Conservation (phyloP, 352 stramenopile species). For the Aphanomyces stellatus region DNA sequence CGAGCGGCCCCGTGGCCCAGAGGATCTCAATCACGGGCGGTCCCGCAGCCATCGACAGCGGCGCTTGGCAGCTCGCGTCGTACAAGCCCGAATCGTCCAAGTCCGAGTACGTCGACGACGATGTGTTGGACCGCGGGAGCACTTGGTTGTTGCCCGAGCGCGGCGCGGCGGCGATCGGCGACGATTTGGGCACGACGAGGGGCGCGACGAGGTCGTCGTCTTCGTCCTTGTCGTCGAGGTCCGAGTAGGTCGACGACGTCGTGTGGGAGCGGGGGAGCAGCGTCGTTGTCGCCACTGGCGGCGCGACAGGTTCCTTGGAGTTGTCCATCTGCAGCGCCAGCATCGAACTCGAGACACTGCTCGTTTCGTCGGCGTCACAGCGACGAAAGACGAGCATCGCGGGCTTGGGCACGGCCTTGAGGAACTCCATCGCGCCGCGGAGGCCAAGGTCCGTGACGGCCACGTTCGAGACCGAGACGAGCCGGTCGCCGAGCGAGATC, state of each 20-base stretch:
- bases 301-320: no score
- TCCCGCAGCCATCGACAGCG: neutral
- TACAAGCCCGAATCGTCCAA: conserved; percentile 12
- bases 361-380: neutral
- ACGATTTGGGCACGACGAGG: neutral
- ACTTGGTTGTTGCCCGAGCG: neutral
- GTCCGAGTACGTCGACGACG: conserved; percentile 2
- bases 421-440: conserved; percentile 13
- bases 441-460: conserved; percentile 15
- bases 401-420: conserved; percentile 19
- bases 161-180: neutral
- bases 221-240: no score
- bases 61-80: neutral
- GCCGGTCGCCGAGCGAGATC: conserved; percentile 9
- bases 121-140: neutral
- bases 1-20: conserved; percentile 6
- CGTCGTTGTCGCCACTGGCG: neutral
- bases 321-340: neutral
- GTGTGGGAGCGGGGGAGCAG: neutral
- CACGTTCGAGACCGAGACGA: conserved; percentile 18
- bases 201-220: neutral
- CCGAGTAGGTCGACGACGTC: no score
- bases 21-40: conserved; percentile 8
- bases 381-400: conserved; percentile 17
- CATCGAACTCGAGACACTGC: neutral